A percentile compares a stretch with the other conserved stretches of the same genome.
These are phyloP conservation scores for Centrapalus pauciflorus DNA, from an alignment of 129 eudicot genomes.

Conservation along the genomic window DNA sequence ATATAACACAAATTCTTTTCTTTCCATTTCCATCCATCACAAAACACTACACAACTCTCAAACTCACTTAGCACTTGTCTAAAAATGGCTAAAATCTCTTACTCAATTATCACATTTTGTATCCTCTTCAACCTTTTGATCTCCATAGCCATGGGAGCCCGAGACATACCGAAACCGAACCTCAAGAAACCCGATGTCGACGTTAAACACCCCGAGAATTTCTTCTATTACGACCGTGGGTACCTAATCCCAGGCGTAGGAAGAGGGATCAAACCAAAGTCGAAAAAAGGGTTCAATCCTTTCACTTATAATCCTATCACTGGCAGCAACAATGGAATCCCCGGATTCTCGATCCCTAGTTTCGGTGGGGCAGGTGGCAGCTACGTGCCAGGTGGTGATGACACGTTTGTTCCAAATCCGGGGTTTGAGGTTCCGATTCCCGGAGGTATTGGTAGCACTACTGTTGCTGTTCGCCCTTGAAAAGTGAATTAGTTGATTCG, in stretches of 20 bases:
- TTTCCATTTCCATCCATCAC: too few relatives aligned
- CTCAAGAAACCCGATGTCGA: slow-evolving; percentile 10
- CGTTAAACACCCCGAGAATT: slow-evolving; percentile 30
- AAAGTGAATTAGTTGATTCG: too few relatives aligned
- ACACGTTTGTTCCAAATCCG: slow-evolving; percentile 59
- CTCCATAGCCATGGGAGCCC: slow-evolving; percentile 12
- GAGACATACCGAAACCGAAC: slow-evolving; percentile 20
- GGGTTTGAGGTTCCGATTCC: slow-evolving; percentile 49
- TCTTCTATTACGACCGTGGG: slow-evolving; percentile 35
- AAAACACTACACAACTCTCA: too few relatives aligned
- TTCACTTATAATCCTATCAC: slow-evolving; percentile 46
- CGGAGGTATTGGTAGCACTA: slow-evolving; percentile 8
- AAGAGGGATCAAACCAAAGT: slow-evolving; percentile 30
- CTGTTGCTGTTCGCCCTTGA: slow-evolving; percentile 27
- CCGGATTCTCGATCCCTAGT: neutral
- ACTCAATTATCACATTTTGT: slow-evolving; percentile 7
- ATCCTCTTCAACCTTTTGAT: slow-evolving; percentile 28
- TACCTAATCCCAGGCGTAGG: slow-evolving; percentile 58
- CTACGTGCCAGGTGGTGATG: slow-evolving; percentile 59
- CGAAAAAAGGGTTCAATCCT: slow-evolving; percentile 26
- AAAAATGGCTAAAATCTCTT: slow-evolving; percentile 10
- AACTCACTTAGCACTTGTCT: too few relatives aligned
- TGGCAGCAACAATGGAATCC: slow-evolving; percentile 31
- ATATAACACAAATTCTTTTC: too few relatives aligned
- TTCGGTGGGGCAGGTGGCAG: slow-evolving; percentile 16